Evolutionary conservation across 495 filamentous ascomycete species (phyloP), one percentile per base, ranked within the genome.

Genomic region (Aspergillus bridgeri): DNA sequence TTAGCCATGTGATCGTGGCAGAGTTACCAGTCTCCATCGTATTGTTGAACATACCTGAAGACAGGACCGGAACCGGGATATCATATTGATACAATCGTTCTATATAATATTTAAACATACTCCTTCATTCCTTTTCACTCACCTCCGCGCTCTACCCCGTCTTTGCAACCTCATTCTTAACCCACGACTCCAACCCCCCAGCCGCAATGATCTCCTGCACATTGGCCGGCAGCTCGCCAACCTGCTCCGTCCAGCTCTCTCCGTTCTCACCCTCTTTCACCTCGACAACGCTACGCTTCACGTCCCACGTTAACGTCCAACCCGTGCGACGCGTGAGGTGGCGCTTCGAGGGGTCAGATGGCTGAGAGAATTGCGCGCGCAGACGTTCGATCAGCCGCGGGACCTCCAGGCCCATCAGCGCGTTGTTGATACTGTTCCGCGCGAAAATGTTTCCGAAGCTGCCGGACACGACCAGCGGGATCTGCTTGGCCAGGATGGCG

Each of bases 351-450:
- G 51, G 43, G 64, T 38, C 33, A 9, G 7, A 9, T 3, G 33
- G 33, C 33, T 38, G 33, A 38, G 33, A 9, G 33, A 88, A 93
- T 0, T 76, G 76, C 53, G 86, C 83, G 6, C 92, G 75, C 17
- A 96, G 73, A 20, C 89, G 73, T 58, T 82, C 62, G 3, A 94
- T 78, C 2, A 96, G 75, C 13, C 78, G 75, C 0, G 92, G 91
- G 0, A 92, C 78, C 69, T 96, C 91, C 13, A 96, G 74, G 1
- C 86, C 84, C 81, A 95, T 83, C 13, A 96, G 74, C 0, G 88
- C 91, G 59, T 96, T 96, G 70, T 96, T 96, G 75, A 96, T 92
- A 62, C 83, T 86, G 72, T 96, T 96, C 9, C 91, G 74, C 59
- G 76, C 78, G 67, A 96, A 96, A 60, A 94, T 96, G 65, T 92